These are phyloP conservation scores for Dispira simplex DNA, from an alignment of 192 early-diverging fungal genomes.

Conservation along the genomic window DNA sequence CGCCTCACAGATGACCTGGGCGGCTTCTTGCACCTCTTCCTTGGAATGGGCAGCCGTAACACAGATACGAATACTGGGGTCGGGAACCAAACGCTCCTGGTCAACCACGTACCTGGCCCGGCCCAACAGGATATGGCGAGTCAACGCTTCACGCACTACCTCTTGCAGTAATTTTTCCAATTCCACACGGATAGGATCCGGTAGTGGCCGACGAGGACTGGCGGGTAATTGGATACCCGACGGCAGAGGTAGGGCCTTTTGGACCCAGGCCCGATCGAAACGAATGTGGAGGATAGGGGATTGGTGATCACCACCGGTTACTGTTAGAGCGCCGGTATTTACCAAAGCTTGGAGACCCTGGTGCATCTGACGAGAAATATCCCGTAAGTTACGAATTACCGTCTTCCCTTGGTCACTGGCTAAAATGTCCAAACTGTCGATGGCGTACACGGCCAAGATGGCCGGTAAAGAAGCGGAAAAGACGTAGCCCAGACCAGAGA, in stretches of 20 bases:
- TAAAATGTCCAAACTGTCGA: constrained; percentile 57
- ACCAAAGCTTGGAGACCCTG: constrained; percentile 24
- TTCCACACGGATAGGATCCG: constrained; percentile 19
- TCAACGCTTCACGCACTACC: constrained; percentile 61
- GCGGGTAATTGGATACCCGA: background rate
- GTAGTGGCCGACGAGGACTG: background rate
- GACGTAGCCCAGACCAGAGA: constrained; percentile 79
- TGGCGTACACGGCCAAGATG: constrained; percentile 76
- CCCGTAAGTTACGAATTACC: constrained; percentile 29
- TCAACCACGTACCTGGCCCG: constrained; percentile 72
- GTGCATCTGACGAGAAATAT: constrained; percentile 27
- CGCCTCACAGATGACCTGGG: constrained; percentile 56
- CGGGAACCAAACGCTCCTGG: constrained; percentile 61
- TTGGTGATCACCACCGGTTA: constrained; percentile 25
- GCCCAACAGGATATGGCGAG: constrained; percentile 72
- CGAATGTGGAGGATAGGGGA: constrained; percentile 70
- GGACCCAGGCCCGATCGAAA: constrained; percentile 31
- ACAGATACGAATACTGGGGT: constrained; percentile 72
- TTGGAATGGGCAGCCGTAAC: constrained; percentile 55
- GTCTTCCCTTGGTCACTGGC: constrained; percentile 9
- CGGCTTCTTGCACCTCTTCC: constrained; percentile 79
- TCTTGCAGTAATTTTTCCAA: constrained; percentile 51
- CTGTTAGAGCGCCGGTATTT: constrained; percentile 35
- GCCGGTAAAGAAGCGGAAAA: constrained; percentile 93
- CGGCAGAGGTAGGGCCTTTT: background rate